Conservation (phyloP, 345 rosid genomes). For the Boechera retrofracta region DNA sequence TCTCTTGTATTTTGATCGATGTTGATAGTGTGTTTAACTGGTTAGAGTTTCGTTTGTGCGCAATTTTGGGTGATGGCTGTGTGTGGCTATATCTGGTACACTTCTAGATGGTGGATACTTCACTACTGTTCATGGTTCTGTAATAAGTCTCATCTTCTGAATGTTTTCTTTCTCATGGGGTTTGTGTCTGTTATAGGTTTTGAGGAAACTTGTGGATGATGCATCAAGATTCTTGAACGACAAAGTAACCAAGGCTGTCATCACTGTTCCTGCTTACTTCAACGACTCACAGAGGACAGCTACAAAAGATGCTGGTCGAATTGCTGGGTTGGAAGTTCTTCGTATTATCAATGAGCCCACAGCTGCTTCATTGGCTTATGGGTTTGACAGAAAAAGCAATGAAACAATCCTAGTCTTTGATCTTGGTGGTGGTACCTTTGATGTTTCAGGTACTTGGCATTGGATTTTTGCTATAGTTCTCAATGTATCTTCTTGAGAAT, state of each 20-base stretch:
- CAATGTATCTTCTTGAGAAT: background rate
- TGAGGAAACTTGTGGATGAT: conserved; percentile 98
- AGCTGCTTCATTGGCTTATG: conserved; percentile 97
- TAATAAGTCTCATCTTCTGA: background rate
- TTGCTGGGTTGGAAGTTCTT: conserved; percentile 85
- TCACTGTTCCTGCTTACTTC: conserved; percentile 85
- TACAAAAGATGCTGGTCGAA: conserved; percentile 96
- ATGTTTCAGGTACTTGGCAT: conserved; percentile 77
- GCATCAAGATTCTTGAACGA: conserved; percentile 78
- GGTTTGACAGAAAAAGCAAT: conserved; percentile 91
- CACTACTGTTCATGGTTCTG: background rate
- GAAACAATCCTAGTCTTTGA: conserved; percentile 98
- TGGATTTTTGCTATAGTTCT: background rate
- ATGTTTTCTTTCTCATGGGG: background rate
- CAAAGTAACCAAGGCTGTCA: conserved; percentile 71
- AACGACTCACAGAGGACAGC: conserved; percentile 95
- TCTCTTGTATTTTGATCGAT: background rate
- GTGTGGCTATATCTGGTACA: background rate
- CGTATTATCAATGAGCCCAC: conserved; percentile 98
- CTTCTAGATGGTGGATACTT: background rate
- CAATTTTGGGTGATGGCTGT: conserved; percentile 1
- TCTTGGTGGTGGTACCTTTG: conserved; percentile 99
- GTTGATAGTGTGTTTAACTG: background rate
- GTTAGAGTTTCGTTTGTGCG: background rate
- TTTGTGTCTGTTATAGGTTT: conserved; percentile 56